Evolutionary conservation across 208 protist genomes (phyloP), one percentile per base, ranked within the genome.

Genomic region (Crithidia brevicula): DNA sequence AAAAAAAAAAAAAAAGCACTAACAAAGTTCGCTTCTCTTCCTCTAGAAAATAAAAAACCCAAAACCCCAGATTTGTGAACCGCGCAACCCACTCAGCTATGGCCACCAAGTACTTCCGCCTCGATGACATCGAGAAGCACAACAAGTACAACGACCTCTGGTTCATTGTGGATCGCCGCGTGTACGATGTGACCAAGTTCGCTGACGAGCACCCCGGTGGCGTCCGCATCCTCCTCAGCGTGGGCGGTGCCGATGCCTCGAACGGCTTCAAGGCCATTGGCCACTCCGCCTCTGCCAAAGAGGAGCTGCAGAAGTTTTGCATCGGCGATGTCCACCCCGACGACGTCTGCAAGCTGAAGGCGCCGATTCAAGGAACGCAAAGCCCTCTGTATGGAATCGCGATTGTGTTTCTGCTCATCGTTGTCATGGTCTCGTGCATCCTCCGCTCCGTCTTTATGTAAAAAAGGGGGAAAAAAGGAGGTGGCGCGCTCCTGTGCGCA

Each of bases 191-290:
- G 20, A 92, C 82, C 20, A 77, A 77, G 50, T 97, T 95, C 50
- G 79, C 89, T 23, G 81, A 94, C 51, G 54, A 83, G 49, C 92
- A 97, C 71, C 92, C 95, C 7, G 93, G 92, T 27, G 88, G 91
- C 46, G 65, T 85, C 0, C 88, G 92, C 51, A 88, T 89, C 10
- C 85, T 97, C 15, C 64, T 89, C 3, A 81, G 72, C 34, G 79
- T 88, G 9, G 92, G 78, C 3, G 92, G 89, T 18, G 78, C 81
- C 46, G 91, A 98, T 46, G 89, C 79, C 22, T 88, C 85, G 16
- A 78, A 72, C 34, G 91, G 82, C 52, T 98, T 97, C 58, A 85
- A 96, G 54, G 75, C 67, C n/a, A 77, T 93, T 23, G 87, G 82
- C 11, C 86, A 94, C 83, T 86, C 81, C 28, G 75, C 86, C 27